A percentile compares a stretch with the other conserved stretches of the same genome.
Evolutionary conservation across 768 basidiomycete species (phyloP).

Genomic region (Udeniomyces megalosporus): DNA sequence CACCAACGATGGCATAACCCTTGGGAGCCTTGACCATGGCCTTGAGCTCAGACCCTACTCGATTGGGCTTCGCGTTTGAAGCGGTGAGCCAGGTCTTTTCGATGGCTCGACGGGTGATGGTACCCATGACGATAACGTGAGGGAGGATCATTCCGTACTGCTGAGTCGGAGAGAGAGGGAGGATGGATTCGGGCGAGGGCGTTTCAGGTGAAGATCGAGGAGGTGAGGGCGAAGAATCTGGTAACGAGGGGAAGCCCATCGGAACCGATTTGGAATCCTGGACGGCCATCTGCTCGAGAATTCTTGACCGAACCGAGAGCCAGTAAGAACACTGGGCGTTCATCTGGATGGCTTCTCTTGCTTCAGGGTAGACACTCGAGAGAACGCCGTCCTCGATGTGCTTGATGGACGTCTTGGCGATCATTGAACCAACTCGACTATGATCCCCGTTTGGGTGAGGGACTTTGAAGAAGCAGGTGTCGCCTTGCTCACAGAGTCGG

Average conservation of each 20-base stretch:
- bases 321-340: conserved; percentile 93
- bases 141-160: conserved; percentile 70
- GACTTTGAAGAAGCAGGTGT: conserved; percentile 67
- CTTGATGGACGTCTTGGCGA: conserved; percentile 76
- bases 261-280: conserved; percentile 43
- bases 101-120: conserved; percentile 89
- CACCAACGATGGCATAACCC: conserved; percentile 88
- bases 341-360: conserved; percentile 71
- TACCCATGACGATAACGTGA: conserved; percentile 96
- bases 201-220: conserved; percentile 10
- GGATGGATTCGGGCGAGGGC: conserved; percentile 15
- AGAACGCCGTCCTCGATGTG: conserved; percentile 74
- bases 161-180: conserved; percentile 36
- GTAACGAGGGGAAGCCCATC: conserved; percentile 37
- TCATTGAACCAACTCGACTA: conserved; percentile 86
- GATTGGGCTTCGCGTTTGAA: conserved; percentile 91
- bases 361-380: conserved; percentile 54
- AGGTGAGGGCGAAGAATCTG: conserved; percentile 15
- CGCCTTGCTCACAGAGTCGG: conserved; percentile 35
- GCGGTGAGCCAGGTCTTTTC: conserved; percentile 98
- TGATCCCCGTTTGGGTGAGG: conserved; percentile 92
- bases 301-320: conserved; percentile 84
- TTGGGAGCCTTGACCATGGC: conserved; percentile 90
- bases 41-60: conserved; percentile 95
- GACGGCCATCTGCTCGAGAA: conserved; percentile 81